These are phyloP conservation scores for Saccharomycopsis sp. DNA, from an alignment of 805 yeast genomes.

Conservation along the genomic window DNA sequence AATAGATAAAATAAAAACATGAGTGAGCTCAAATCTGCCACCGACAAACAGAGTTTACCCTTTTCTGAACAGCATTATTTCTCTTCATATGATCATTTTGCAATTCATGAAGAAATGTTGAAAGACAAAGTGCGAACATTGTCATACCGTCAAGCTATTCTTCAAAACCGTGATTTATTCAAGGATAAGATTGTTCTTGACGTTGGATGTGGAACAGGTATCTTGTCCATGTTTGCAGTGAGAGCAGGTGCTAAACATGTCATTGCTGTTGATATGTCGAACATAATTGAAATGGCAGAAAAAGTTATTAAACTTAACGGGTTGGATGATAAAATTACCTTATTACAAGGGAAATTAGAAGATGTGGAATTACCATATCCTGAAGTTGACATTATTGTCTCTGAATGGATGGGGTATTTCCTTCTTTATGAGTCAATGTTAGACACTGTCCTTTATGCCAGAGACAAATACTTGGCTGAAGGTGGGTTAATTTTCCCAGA, in stretches of 20 bases:
- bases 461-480: conserved; percentile 71
- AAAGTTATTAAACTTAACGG: conserved; percentile 83
- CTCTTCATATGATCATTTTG: conserved; percentile 91
- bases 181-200: conserved; percentile 92
- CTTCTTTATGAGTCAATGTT: conserved; percentile 94
- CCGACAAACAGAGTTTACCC: conserved; percentile 57
- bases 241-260: conserved; percentile 99
- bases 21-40: conserved; percentile 42
- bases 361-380: conserved; percentile 82
- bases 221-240: conserved; percentile 95
- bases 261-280: conserved; percentile 94
- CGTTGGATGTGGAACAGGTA: conserved; percentile 99
- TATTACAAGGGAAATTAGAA: conserved; percentile 88
- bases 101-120: conserved; percentile 98
- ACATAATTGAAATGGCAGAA: conserved; percentile 93
- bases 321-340: conserved; percentile 74
- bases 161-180: conserved; percentile 80
- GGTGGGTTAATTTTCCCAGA: conserved; percentile 95
- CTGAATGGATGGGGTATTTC: conserved; percentile 99
- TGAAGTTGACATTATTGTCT: conserved; percentile 87
- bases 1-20: no score
- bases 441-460: conserved; percentile 89
- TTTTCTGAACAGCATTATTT: conserved; percentile 89
- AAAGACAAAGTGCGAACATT: conserved; percentile 91
- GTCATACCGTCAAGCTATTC: conserved; percentile 86